These are phyloP conservation scores for Plantago elongata DNA, from an alignment of 257 asterid genomes.

Conservation along the genomic window DNA sequence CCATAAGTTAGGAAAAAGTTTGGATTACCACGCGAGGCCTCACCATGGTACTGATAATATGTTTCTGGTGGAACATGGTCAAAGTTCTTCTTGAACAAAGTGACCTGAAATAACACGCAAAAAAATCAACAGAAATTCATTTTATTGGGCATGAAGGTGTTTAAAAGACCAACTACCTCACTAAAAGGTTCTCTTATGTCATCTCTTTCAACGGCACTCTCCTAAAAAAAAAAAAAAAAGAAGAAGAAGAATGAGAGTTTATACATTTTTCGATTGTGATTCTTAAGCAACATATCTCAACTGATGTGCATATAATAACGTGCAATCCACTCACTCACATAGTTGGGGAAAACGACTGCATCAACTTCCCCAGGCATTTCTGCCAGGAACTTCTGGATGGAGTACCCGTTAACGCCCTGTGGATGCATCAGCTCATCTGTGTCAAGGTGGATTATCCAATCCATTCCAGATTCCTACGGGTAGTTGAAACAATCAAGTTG, in stretches of 20 bases:
- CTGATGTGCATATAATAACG: not conserved
- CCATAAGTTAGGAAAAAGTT: constrained; percentile 60
- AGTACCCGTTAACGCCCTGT: constrained; percentile 36
- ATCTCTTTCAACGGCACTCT: constrained; percentile 44
- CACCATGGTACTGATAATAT: constrained; percentile 42
- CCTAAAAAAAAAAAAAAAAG: constrained; percentile 27
- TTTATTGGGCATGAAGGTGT: not conserved
- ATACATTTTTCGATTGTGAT: not conserved
- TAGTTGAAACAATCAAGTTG: not conserved
- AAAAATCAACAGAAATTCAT: not conserved
- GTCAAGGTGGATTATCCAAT: constrained; percentile 56
- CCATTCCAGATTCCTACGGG: constrained; percentile 45
- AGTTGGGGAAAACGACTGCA: constrained; percentile 34
- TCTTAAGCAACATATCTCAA: not conserved
- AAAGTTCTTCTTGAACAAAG: constrained; percentile 68
- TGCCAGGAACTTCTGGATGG: constrained; percentile 31
- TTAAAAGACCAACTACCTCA: constrained; percentile 28
- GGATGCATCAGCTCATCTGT: constrained; percentile 53
- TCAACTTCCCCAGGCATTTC: constrained; percentile 38
- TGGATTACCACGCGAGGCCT: constrained; percentile 53
- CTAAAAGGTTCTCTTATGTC: constrained; percentile 49
- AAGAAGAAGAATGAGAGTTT: not conserved
- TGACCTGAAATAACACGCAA: constrained; percentile 31
- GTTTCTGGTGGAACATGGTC: constrained; percentile 52
- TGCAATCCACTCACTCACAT: constrained; percentile 29